Evolutionary conservation across 106 monocot species (phyloP).

Genomic region (Narthecium ossifragum): DNA sequence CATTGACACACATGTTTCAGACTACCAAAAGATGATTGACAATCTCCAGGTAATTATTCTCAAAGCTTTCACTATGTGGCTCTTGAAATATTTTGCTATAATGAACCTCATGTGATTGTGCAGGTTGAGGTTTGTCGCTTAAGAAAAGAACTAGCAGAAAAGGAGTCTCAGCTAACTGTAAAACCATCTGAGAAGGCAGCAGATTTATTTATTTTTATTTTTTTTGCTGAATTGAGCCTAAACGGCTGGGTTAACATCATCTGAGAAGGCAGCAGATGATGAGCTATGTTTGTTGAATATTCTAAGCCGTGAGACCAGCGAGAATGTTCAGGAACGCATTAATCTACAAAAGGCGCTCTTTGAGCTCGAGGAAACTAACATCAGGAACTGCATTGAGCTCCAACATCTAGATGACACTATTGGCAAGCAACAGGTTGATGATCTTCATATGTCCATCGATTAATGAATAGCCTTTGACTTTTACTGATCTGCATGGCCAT

Average conservation of each 20-base stretch:
- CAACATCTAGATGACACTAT: slow-evolving; percentile 93
- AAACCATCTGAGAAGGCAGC: slow-evolving; percentile 73
- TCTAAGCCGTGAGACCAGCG: slow-evolving; percentile 86
- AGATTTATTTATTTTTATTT: too few relatives aligned
- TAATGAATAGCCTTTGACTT: background rate
- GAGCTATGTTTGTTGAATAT: slow-evolving; percentile 91
- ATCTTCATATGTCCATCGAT: background rate
- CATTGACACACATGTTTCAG: slow-evolving; percentile 84
- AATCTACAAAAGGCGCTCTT: slow-evolving; percentile 94
- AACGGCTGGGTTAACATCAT: too few relatives aligned
- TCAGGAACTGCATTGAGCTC: slow-evolving; percentile 81
- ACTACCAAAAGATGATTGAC: slow-evolving; percentile 93
- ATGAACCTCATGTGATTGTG: too few relatives aligned
- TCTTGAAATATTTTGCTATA: too few relatives aligned
- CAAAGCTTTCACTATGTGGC: too few relatives aligned
- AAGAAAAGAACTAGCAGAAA: slow-evolving; percentile 86
- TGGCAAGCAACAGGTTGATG: slow-evolving; percentile 62
- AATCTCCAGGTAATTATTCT: slow-evolving; percentile 74
- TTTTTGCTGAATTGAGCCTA: too few relatives aligned
- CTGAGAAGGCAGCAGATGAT: slow-evolving; percentile 52
- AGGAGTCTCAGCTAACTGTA: slow-evolving; percentile 73
- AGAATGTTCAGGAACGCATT: slow-evolving; percentile 98
- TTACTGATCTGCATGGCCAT: too few relatives aligned
- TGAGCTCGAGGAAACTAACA: slow-evolving; percentile 94
- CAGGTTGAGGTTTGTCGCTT: slow-evolving; percentile 80